Evolutionary conservation across 225 moss, liverwort and hornwort species (phyloP), one percentile per base, ranked within the genome.

Genomic region (Rhytidiadelphus loreus): DNA sequence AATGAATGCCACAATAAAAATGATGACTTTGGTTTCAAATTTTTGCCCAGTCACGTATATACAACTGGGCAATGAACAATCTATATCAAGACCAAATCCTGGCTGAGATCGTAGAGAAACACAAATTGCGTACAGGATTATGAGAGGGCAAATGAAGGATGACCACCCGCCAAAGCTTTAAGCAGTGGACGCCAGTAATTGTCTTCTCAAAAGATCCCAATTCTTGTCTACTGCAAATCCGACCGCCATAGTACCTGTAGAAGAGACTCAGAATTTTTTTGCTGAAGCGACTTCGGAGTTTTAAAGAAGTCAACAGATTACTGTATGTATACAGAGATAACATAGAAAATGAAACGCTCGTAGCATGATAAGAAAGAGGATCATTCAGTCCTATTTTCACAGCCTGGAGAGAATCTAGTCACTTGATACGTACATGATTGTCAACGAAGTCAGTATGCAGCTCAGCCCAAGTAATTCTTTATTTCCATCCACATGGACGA

Each of bases 41-140:
- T 65, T 83, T 75, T 37, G 65, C 73, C 80, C 88, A 90, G 92
- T 82, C 86, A 92, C 83, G 73, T 86, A 83, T 86, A 79, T 86
- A 86, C 86, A 90, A 88, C 92, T 88, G 83, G 86, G 83, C 80
- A 83, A 66, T 60, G 59, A 63, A 71, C 65, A 88, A 85, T 83
- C 68, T 77, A 46, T 81, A 81, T 81, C 75, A 69, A 87, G 61
- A 57, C 52, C 82, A 86, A 82, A 88, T 64, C 50, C 24, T 78
- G 92, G 29, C 72, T 64, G 86, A 88, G 60, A 79, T 88, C 85
- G 77, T 78, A 64, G 88, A 80, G 66, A 62, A 86, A 80, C 88
- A 90, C 63, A 86, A 86, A 68, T 64, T 90, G 88, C 81, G 82
- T 85, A 85, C 76, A 82, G 63, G 85, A 77, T 81, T n/a, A 89